phyloP scores from a whole-genome alignment of 2,329 filamentous ascomycete genomes.

The Colletotrichum gigasporum region DNA sequence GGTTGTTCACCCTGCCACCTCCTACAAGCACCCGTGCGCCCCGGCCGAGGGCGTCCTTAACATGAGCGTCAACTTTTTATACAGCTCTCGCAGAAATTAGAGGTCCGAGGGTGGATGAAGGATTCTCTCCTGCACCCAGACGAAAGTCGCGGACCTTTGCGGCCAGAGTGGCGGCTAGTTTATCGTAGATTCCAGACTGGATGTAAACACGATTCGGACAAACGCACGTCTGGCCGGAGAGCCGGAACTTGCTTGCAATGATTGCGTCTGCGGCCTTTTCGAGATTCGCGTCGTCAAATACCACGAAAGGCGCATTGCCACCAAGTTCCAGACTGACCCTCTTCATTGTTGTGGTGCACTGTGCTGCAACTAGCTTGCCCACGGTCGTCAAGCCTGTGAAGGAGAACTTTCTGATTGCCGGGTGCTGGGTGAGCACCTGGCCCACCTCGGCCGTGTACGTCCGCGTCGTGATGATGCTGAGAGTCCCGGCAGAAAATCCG shows the following conservation, averaged over 20 bases:
- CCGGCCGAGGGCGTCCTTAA: conserved; percentile 70
- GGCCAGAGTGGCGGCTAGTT: too few species aligned
- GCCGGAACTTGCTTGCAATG: conserved; percentile 76
- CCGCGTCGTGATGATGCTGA: too few species aligned
- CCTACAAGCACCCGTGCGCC: conserved; percentile 69
- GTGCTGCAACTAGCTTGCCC: conserved; percentile 69
- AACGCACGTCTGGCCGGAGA: conserved; percentile 76
- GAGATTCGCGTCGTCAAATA: conserved; percentile 81
- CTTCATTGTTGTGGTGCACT: conserved; percentile 74
- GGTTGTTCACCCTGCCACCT: conserved; percentile 68
- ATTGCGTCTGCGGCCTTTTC: conserved; percentile 73
- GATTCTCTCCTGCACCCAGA: too few species aligned
- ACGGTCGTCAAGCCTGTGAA: conserved; percentile 71
- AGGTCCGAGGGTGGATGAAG: too few species aligned
- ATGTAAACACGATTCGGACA: too few species aligned
- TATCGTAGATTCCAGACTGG: too few species aligned
- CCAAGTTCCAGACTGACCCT: conserved; percentile 80
- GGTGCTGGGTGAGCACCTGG: too few species aligned
- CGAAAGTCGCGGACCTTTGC: too few species aligned
- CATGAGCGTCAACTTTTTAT: conserved; percentile 73
- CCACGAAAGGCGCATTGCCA: conserved; percentile 80
- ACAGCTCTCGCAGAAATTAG: too few species aligned
- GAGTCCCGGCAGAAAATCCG: too few species aligned
- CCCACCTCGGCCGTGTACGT: too few species aligned
- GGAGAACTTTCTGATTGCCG: conserved; percentile 71